Evolutionary conservation across 805 yeast genomes (phyloP).

Genomic region (Blastobotrys attinorum): DNA sequence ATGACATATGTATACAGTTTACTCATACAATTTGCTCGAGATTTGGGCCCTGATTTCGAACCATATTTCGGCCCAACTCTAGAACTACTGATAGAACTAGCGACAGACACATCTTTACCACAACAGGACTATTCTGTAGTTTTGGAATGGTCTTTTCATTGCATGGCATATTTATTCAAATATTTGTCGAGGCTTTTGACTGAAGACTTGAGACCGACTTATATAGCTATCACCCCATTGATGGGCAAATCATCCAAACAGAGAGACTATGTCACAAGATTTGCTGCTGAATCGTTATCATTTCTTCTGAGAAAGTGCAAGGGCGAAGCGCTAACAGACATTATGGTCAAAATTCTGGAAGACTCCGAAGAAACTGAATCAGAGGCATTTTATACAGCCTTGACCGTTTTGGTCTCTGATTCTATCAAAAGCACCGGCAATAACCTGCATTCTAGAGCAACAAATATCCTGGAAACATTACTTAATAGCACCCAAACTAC

Average conservation of each 20-base stretch:
- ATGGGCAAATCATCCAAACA: constrained; percentile 47
- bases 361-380: constrained; percentile 30
- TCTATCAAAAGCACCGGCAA: constrained; percentile 65
- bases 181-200: constrained; percentile 63
- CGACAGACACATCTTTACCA: constrained; percentile 25
- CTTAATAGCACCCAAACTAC: constrained; percentile 4
- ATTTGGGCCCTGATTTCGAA: constrained; percentile 85
- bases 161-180: constrained; percentile 83
- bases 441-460: constrained; percentile 66
- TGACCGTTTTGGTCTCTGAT: constrained; percentile 59
- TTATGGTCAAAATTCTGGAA: constrained; percentile 37
- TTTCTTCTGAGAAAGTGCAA: constrained; percentile 68
- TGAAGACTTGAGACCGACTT: constrained; percentile 61
- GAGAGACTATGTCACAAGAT: constrained; percentile 57
- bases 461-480: constrained; percentile 34
- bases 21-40: constrained; percentile 80
- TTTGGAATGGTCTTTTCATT: constrained; percentile 77
- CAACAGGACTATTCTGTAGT: constrained; percentile 40
- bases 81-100: constrained; percentile 40
- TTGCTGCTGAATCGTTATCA: constrained; percentile 86
- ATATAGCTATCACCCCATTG: constrained; percentile 54
- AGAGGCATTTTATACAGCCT: constrained; percentile 46
- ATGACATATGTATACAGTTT: constrained; percentile 25
- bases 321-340: constrained; percentile 36
- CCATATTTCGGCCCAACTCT: constrained; percentile 54